Base-by-base conservation (phyloP, 1,284 basidiomycete species). In the Sporisorium graminicola region DNA sequence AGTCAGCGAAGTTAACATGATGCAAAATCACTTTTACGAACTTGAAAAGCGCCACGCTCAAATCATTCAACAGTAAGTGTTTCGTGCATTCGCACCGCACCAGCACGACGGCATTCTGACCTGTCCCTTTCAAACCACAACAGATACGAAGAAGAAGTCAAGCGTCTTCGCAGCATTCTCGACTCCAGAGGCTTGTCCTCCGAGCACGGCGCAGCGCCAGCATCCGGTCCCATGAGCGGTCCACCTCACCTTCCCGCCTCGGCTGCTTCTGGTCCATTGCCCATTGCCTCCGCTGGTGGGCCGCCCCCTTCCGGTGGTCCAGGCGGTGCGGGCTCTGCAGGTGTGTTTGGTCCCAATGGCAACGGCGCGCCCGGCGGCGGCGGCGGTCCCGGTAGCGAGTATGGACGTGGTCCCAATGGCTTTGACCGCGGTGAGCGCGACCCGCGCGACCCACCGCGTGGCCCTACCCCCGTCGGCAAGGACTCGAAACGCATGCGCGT, bases 41-140 rank as follows among this genome's bases (percentile, higher is more conserved):
- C 90, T 94, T 59, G 92, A 94, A 81, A 88, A 89, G 18, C 89
- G 90, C 67, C 92, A 94, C 77, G 88, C 88, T 65, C 91, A 91
- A 84, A 89, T 92, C 72, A 89, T 92, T 47, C 88, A 90, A 78
- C 89, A 91, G 86, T 88, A 58, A 75, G 88, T 86, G 7, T 55
- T 12, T 50, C 47, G 22, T 4, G 16, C 20, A 42, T 22, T 10
- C 4, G 40, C 37, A 16, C 8, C 18, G 43, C 51, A 43, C 16
- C 31, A 13, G 2, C 29, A 22, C 29, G 18, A 33, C 42, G 18
- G 31, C 22, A 31, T 6, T 12, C 61, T 31, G 20, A 47, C 51
- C 31, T 35, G 31, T 37, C 10, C 9, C 60, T 27, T 2, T 12
- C 37, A 5, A 49, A 8, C 33, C 44, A 13, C 47, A 44, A 58